phyloP scores from a whole-genome alignment of 2,329 filamentous ascomycete species.

The Cercospora brassicicola region DNA sequence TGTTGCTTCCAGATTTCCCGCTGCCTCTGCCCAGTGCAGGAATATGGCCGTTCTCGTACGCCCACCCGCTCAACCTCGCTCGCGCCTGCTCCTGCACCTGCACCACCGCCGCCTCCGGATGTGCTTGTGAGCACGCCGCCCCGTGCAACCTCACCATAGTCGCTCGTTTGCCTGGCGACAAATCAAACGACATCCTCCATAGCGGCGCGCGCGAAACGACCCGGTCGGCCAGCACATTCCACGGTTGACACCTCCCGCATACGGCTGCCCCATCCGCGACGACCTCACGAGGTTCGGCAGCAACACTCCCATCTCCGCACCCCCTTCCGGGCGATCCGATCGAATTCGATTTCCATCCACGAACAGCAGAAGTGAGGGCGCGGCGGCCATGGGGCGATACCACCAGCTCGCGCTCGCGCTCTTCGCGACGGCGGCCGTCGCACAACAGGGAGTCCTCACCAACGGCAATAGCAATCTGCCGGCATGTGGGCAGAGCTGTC shows the following conservation, averaged over 20 bases:
- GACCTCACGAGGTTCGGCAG: neutral
- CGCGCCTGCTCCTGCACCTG: neutral
- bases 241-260: neutral
- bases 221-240: slow-evolving; percentile 1
- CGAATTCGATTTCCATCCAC: neutral
- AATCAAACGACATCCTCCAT: neutral
- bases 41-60: neutral
- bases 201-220: neutral
- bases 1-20: neutral
- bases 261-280: neutral
- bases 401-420: slow-evolving; percentile 4
- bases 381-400: slow-evolving; percentile 6
- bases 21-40: neutral
- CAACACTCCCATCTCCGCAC: neutral
- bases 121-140: neutral
- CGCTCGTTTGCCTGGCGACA: slow-evolving; percentile 6
- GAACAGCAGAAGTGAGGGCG: neutral
- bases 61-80: neutral
- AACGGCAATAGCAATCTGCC: slow-evolving; percentile 40
- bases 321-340: neutral
- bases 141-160: slow-evolving; percentile 6
- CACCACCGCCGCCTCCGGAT: neutral
- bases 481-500: slow-evolving; percentile 40
- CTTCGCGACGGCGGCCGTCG: slow-evolving; percentile 12
- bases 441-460: slow-evolving; percentile 34